Base-by-base conservation (phyloP, 345 rosid genomes). In the Clausena lansium region DNA sequence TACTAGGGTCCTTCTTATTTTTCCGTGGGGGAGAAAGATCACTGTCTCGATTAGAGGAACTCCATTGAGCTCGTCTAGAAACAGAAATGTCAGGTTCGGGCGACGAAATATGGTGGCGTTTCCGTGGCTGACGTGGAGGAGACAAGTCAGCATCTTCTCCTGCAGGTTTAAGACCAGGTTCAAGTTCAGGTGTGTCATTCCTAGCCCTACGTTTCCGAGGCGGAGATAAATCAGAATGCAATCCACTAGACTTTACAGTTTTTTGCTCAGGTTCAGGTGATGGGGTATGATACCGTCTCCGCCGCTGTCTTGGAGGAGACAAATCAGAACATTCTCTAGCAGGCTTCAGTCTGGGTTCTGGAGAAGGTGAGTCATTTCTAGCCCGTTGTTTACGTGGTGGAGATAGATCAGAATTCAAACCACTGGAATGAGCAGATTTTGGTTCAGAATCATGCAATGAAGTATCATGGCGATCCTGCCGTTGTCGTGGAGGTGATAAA, bases 1-100 rank as follows among this genome's bases (percentile, higher is more conserved):
- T 45, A 75, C 77, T 79, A 55, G 38, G 24, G 50, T 47, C 14
- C 38, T 61, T 81, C 68, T 59, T 70, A 27, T 75, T 75, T 82
- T 79, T 88, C 81, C 93, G 85, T 25, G 83, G 92, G 41, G 91
- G 92, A 24, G 87, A 86, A 76, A 86, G 86, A 86, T 90, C 94
- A 71, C 64, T 76, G 72, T 39, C 77, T 47, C 15, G 61, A 65
- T 71, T 7, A 13, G 66, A 54, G 38, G 65, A 71, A 68, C 32
- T 9, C 14, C 28, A 38, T 60, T 63, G 74, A 76, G 83, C 55
- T 36, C 70, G 82, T 7, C 66, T 73, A 38, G 84, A 82, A 28
- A 81, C 74, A 38, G 83, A 77, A 2, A 67, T 50, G 39, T 75
- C 70, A 5, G 25, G 80, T 62, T 80, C 83, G 32, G 85, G 85